Conservation (phyloP, 2,329 filamentous ascomycete genomes). For the Cladorrhinum sp. region DNA sequence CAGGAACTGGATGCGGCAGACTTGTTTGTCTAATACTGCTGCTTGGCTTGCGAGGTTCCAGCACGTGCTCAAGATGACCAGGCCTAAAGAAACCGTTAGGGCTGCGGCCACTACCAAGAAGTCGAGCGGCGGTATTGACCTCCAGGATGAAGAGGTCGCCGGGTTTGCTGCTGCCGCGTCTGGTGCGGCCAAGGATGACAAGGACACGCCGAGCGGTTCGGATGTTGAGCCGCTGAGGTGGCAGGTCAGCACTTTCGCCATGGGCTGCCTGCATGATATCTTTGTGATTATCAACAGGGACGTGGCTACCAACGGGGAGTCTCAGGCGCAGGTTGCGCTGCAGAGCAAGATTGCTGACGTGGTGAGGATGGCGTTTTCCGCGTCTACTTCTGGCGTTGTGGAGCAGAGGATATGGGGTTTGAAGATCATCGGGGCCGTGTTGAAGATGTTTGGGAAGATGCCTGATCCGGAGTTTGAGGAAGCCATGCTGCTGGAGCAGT, state of each 20-base stretch:
- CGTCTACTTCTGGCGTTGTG: slow-evolving; percentile 88
- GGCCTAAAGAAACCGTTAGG: slow-evolving; percentile 60
- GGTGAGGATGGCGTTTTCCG: slow-evolving; percentile 94
- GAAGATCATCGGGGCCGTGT: slow-evolving; percentile 87
- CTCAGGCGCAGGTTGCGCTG: slow-evolving; percentile 71
- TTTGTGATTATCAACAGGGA: slow-evolving; percentile 77
- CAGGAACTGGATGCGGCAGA: slow-evolving; percentile 89
- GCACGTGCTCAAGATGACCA: slow-evolving; percentile 82
- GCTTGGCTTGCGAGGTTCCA: slow-evolving; percentile 90
- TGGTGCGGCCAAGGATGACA: slow-evolving; percentile 57
- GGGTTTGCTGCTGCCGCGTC: slow-evolving; percentile 89
- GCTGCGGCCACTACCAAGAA: slow-evolving; percentile 44
- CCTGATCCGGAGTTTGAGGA: slow-evolving; percentile 98
- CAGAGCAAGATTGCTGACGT: slow-evolving; percentile 87
- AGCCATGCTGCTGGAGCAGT: slow-evolving; percentile 92
- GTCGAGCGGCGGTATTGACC: slow-evolving; percentile 61
- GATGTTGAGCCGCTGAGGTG: slow-evolving; percentile 88
- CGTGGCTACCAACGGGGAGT: slow-evolving; percentile 72
- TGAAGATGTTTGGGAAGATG: slow-evolving; percentile 94
- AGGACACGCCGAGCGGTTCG: slow-evolving; percentile 47
- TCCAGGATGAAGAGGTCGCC: slow-evolving; percentile 94
- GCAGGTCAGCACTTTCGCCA: slow-evolving; percentile 93
- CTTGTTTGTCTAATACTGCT: slow-evolving; percentile 72
- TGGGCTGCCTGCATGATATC: slow-evolving; percentile 82
- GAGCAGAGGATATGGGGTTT: slow-evolving; percentile 87